A percentile compares a stretch with the other conserved stretches of the same genome.
phyloP scores from a whole-genome alignment of 768 basidiomycete species.

The Tulasnella sp. region DNA sequence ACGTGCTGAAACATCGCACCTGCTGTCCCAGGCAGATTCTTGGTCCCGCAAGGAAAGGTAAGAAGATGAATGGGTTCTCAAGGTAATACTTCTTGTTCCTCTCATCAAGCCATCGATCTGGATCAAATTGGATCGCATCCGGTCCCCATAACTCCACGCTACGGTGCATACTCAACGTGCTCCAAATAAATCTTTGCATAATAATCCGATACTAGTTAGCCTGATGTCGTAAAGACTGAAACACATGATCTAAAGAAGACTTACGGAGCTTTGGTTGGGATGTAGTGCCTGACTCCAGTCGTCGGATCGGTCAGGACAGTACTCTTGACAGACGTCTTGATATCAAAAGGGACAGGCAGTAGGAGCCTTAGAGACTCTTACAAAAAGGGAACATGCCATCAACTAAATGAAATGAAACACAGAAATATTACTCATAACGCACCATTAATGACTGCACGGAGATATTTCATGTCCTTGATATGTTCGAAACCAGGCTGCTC shows the following conservation, averaged over 20 bases:
- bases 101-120: constrained; percentile 63
- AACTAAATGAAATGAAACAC: background rate
- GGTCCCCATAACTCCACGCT: constrained; percentile 49
- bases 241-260: background rate
- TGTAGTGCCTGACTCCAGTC: constrained; percentile 1
- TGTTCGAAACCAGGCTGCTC: constrained; percentile 43
- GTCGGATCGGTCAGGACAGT: background rate
- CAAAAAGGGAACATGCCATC: background rate
- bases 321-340: background rate
- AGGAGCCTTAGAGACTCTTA: constrained; percentile 44
- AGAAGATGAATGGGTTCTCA: constrained; percentile 47
- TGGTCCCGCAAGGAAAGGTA: constrained; percentile 69
- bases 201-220: background rate
- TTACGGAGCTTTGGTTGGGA: constrained; percentile 6
- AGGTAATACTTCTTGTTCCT: constrained; percentile 26
- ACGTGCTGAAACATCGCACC: constrained; percentile 25
- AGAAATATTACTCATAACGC: background rate
- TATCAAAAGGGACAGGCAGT: constrained; percentile 31
- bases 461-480: constrained; percentile 46
- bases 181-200: background rate
- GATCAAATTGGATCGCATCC: constrained; percentile 63
- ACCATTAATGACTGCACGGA: constrained; percentile 60
- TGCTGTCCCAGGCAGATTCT: constrained; percentile 28
- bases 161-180: background rate
- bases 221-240: background rate